A percentile compares a stretch with the other conserved stretches of the same genome.
Evolutionary conservation across 129 eudicot genomes (phyloP).

Genomic region (Ambrosia artemisiifolia): DNA sequence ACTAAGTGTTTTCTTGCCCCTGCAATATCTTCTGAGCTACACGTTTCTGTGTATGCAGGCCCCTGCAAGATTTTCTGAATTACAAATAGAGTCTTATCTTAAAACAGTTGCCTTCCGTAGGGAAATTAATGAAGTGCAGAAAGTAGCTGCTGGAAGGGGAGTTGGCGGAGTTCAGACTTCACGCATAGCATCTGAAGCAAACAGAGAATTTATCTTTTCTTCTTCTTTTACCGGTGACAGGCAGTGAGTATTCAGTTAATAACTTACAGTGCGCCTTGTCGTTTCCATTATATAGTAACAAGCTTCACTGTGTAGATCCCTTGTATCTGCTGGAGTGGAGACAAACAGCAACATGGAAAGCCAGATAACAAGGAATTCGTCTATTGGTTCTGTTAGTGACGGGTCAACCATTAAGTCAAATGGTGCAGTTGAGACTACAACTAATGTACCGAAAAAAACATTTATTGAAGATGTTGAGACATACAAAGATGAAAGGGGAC

Average conservation of each 20-base stretch:
- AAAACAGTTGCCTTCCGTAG: constrained; percentile 98
- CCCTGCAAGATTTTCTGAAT: constrained; percentile 85
- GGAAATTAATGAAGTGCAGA: constrained; percentile 89
- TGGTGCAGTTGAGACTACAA: constrained; percentile 32
- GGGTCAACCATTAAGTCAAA: constrained; percentile 29
- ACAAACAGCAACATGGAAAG: constrained; percentile 29
- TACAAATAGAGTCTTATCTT: constrained; percentile 87
- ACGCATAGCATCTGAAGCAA: constrained; percentile 94
- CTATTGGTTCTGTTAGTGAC: constrained; percentile 25
- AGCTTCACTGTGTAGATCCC: constrained; percentile 41
- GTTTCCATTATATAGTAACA: constrained; percentile 2
- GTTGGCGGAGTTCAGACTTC: constrained; percentile 89
- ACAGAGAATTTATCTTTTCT: constrained; percentile 76
- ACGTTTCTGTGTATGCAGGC: constrained; percentile 41
- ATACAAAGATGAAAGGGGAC: constrained; percentile 83
- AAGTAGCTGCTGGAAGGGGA: constrained; percentile 89
- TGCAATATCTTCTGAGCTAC: background rate
- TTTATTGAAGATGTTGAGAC: constrained; percentile 67
- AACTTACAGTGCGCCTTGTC: background rate
- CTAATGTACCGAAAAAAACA: constrained; percentile 37
- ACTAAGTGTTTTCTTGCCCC: background rate
- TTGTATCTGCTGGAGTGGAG: constrained; percentile 71
- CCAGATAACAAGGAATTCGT: constrained; percentile 28
- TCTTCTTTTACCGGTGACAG: constrained; percentile 83
- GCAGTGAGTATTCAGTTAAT: constrained; percentile 47